Base-by-base conservation (phyloP, 768 basidiomycete genomes). In the Tubosaeta sp. region DNA sequence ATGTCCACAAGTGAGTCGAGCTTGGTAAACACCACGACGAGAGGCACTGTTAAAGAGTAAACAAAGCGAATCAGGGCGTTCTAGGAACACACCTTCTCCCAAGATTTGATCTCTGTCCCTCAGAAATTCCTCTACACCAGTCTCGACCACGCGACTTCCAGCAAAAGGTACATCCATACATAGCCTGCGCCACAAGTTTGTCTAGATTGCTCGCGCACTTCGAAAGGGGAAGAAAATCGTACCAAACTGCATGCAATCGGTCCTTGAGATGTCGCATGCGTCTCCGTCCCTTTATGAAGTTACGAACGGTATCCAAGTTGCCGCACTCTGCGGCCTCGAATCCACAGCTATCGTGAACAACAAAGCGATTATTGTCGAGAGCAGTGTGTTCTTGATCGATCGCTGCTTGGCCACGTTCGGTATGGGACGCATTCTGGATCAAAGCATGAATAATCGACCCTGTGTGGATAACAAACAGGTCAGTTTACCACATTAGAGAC, bases 1-100 rank as follows among this genome's bases (percentile, higher is more conserved):
- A 0, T 5, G 11, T 45, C 36, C 2, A 22, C 43, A n/a, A 56
- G 42, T 3, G 31, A n/a, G 27, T 57, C 54, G 12, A 48, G 35
- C 19, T 57, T 56, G 6, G 54, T 57, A 9, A 42, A 42, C 5
- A 54, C 46, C 5, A 55, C 36, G 2, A 55, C 25, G 14, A 54
- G 36, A 14, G 52, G 54, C 18, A 41, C 54, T 54, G 9, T 14
- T 14, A 11, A 10, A 2, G 12, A 24, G 25, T 45, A 4, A 21
- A 18, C 5, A 32, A 6, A 39, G 14, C 5, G 3, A 21, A 18
- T 13, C 11, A 4, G 16, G 2, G 9, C 1, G 4, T 4, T 18
- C 3, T 4, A 7, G 14, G 8, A 27, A 45, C 56, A 7, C 14
- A 57, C 56, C 32, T 4, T 57, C 21, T 9, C 55, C 55, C 21